Evolutionary conservation across 305 asterid species (phyloP), one percentile per base, ranked within the genome.

Genomic region (Petunia hybrid): DNA sequence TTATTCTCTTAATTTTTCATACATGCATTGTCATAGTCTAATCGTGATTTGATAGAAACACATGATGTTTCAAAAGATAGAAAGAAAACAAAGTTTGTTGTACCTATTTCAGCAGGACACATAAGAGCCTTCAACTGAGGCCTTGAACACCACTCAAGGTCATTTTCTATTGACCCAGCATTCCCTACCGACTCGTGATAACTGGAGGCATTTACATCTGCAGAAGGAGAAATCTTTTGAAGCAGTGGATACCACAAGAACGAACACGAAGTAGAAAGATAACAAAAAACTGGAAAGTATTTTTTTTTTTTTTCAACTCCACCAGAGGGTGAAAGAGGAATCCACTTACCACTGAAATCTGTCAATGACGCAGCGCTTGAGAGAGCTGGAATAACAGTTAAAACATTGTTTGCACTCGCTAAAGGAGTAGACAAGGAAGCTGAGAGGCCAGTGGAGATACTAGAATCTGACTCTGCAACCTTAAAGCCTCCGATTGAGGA

Each of bases 331-430:
- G 76, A 62, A 75, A 82, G 78, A 65, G 48, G 81, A 82, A 87
- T 82, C 73, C 77, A 83, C 92, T 83, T 82, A 90, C 94, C 96
- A 85, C 82, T 82, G 81, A 84, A 82, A 79, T 84, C 82, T 64
- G 82, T 55, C 71, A 84, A 74, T 41, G 45, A n/a, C 8, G 65
- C 43, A 59, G 82, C 40, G 57, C 59, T 51, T 16, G 74, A 67
- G 71, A 59, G 77, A 77, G 86, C 74, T 77, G 87, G 83, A 63
- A 74, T 69, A 76, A 41, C 82, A 81, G 77, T 76, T 60, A 76
- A 80, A 10, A 81, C 65, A 83, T 88, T 80, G 59, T 61, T 78
- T 78, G 76, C 77, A 78, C 67, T 46, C 6, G 77, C 81, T 64
- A 74, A 71, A 46, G 65, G 78, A 68, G 77, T 64, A 59, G 78